A percentile compares a stretch with the other conserved stretches of the same genome.
Evolutionary conservation across 768 basidiomycete species (phyloP).

Genomic region (Botryobasidium botryosum): DNA sequence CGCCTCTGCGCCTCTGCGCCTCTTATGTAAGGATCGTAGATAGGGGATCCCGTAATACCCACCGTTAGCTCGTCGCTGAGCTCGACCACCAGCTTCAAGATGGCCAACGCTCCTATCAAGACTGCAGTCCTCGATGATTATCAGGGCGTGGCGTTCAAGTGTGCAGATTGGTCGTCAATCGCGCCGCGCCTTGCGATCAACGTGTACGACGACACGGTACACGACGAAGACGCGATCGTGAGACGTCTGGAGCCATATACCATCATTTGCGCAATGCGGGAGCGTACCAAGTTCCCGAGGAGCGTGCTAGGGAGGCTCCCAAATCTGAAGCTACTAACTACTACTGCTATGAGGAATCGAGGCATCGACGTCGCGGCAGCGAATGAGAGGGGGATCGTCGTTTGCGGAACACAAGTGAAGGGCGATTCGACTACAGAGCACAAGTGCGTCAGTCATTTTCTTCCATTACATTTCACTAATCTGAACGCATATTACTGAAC

Average conservation of each 20-base stretch:
- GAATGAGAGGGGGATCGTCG: conserved; percentile 30
- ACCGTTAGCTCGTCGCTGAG: too few species aligned
- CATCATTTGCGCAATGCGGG: conserved; percentile 49
- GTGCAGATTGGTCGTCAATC: conserved; percentile 37
- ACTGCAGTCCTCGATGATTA: conserved; percentile 45
- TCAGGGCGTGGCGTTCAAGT: conserved; percentile 32
- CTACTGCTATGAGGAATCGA: conserved; percentile 28
- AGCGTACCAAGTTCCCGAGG: conserved; percentile 39
- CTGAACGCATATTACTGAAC: background rate
- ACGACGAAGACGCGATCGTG: conserved; percentile 34
- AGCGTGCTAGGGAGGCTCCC: conserved; percentile 37
- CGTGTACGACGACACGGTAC: conserved; percentile 31
- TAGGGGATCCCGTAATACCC: too few species aligned
- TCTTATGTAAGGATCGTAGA: too few species aligned
- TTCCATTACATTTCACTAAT: conserved; percentile 24
- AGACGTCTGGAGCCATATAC: conserved; percentile 33
- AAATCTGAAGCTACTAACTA: conserved; percentile 41
- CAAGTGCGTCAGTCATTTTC: background rate
- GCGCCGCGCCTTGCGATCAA: conserved; percentile 25
- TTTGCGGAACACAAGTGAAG: conserved; percentile 30
- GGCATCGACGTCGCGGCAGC: conserved; percentile 20
- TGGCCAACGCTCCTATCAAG: background rate
- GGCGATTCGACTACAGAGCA: conserved; percentile 35
- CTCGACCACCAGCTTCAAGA: too few species aligned
- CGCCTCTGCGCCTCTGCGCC: too few species aligned